These are phyloP conservation scores for Orbilia javanica DNA, from an alignment of 2,329 filamentous ascomycete species.

Conservation along the genomic window DNA sequence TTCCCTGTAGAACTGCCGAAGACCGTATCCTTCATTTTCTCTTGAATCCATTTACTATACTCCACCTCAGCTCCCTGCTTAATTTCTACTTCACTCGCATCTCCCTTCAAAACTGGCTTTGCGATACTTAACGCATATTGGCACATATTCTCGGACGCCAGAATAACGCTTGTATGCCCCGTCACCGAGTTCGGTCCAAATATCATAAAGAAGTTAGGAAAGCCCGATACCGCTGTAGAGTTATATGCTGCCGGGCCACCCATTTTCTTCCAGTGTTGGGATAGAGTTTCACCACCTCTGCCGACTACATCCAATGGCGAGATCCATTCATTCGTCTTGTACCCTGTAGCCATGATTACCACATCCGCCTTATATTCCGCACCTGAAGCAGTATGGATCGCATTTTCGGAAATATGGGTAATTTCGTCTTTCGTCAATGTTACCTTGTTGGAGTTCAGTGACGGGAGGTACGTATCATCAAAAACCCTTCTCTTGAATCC, in stretches of 20 bases:
- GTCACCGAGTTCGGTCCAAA: constrained; percentile 73
- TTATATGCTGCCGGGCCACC: constrained; percentile 75
- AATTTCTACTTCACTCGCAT: constrained; percentile 67
- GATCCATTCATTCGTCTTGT: constrained; percentile 71
- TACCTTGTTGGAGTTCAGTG: constrained; percentile 70
- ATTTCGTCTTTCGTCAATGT: constrained; percentile 70
- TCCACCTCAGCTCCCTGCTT: constrained; percentile 68
- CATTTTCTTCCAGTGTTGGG: constrained; percentile 71
- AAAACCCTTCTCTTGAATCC: constrained; percentile 75
- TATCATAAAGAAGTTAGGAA: constrained; percentile 76
- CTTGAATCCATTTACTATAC: constrained; percentile 69
- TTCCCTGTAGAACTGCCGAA: constrained; percentile 29
- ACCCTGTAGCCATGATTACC: constrained; percentile 74
- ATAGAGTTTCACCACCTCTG: constrained; percentile 68
- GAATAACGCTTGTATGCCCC: constrained; percentile 73
- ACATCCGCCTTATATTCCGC: constrained; percentile 70
- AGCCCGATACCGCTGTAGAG: constrained; percentile 71
- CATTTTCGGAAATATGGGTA: constrained; percentile 67
- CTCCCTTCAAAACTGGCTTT: constrained; percentile 69
- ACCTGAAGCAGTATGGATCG: constrained; percentile 65
- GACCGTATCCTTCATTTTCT: constrained; percentile 41
- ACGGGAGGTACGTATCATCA: constrained; percentile 71
- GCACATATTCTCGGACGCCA: constrained; percentile 74
- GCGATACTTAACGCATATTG: constrained; percentile 74
- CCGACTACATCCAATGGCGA: constrained; percentile 71